Evolutionary conservation across 768 basidiomycete genomes (phyloP), one percentile per base, ranked within the genome.

Genomic region (Boletus tylopilopsis): DNA sequence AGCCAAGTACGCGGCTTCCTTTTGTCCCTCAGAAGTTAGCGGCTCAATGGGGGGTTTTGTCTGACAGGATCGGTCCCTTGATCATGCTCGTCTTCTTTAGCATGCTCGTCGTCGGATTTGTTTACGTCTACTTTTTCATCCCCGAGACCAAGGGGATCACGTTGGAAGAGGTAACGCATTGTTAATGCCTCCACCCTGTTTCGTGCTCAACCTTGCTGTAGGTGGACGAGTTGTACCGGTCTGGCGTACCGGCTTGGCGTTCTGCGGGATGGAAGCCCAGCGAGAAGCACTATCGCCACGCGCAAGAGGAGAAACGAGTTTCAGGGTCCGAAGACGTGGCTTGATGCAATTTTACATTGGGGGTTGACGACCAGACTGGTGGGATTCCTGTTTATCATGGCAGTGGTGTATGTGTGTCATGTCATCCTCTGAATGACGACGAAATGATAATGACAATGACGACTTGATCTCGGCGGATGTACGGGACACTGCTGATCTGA

Each of bases 141-240:
- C 89, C 89, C 19, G 90, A 92, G 73, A 90, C 85, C 21, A 90
- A 81, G 64, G 87, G 87, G 11, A 76, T 90, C 19, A 80, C 80
- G 46, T 66, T 88, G 54, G 87, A 90, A 70, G 84, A 87, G 46
- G 46, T 41, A 34, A 48, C 4, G 15, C 29, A 4, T 37, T 21
- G 22, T 10, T 24, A 27, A 27, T 8, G 8, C 18, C 30, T 18
- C 23, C 12, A 16, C 35, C 30, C 36, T 30, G 40, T 55, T 55
- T 54, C 43, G 3, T 4, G 15, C 39, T 35, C 29, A 24, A 5
- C 15, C 36, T 3, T 8, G n/a, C 19, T 1, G 22, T 33, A 84
- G 82, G 82, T 87, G 53, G 86, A 89, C 62, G 85, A 87, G 66
- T 63, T 89, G 73, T 88, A 87, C 57, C 76, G 82, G 42, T 72